phyloP scores from a whole-genome alignment of 306 rosid genomes.

The Quercus cerris region DNA sequence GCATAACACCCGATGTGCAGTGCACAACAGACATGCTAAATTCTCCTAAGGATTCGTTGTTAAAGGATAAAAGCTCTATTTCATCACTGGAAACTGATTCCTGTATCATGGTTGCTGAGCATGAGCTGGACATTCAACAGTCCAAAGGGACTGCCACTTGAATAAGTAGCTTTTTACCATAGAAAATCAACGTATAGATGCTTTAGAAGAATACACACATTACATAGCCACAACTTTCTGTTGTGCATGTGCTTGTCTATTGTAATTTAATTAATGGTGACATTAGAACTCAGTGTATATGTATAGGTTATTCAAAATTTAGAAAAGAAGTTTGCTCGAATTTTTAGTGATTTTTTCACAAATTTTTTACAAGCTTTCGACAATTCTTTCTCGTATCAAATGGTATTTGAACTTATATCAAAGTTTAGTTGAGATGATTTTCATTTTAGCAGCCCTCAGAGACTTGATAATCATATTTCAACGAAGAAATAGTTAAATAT shows the following conservation, averaged over 20 bases:
- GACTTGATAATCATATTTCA: too few species aligned
- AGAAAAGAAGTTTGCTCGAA: too few species aligned
- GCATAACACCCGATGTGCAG: slow-evolving; percentile 83
- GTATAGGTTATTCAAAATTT: too few species aligned
- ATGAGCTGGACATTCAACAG: slow-evolving; percentile 69
- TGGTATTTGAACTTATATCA: too few species aligned
- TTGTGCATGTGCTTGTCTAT: background rate
- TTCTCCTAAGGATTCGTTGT: slow-evolving; percentile 38
- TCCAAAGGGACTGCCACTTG: slow-evolving; percentile 85
- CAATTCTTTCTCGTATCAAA: too few species aligned
- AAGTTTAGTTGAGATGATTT: too few species aligned
- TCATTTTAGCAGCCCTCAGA: too few species aligned
- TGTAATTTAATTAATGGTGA: background rate
- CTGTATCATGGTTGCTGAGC: slow-evolving; percentile 93
- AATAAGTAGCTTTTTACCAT: background rate
- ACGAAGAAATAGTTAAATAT: too few species aligned
- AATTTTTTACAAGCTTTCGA: too few species aligned
- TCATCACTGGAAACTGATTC: slow-evolving; percentile 85
- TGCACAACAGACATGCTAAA: slow-evolving; percentile 85
- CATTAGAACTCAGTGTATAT: too few species aligned
- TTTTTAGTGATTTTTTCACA: too few species aligned
- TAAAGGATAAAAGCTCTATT: slow-evolving; percentile 43
- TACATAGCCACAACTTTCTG: background rate
- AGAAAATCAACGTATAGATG: slow-evolving; percentile 30
- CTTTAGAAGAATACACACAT: background rate